Evolutionary conservation across 164 flowering plant genomes (phyloP).

Genomic region (Hamamelis virginiana): DNA sequence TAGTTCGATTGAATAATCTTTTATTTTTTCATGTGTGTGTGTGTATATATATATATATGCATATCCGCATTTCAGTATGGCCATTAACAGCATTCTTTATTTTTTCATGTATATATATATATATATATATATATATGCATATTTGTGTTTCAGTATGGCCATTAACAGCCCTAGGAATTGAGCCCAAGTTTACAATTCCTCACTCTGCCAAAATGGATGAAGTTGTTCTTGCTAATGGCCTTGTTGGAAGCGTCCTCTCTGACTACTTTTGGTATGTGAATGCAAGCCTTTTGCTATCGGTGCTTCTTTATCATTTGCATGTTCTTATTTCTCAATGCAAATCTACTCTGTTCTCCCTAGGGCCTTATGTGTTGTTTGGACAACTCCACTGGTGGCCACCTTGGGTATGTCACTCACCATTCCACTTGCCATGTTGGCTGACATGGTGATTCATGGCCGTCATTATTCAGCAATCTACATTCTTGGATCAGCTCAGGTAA

Average conservation of each 20-base stretch:
- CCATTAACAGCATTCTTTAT: slow-evolving; percentile 51
- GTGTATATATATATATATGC: too few relatives aligned
- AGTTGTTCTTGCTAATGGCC: slow-evolving; percentile 87
- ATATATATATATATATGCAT: too few relatives aligned
- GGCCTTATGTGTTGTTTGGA: slow-evolving; percentile 95
- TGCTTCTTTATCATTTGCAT: not conserved
- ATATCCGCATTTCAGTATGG: slow-evolving; percentile 57
- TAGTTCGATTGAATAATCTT: not conserved
- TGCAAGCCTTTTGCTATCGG: not conserved
- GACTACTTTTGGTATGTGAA: slow-evolving; percentile 87
- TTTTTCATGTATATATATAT: not conserved
- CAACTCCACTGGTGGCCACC: slow-evolving; percentile 87
- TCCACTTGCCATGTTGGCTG: slow-evolving; percentile 92
- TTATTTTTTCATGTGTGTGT: not conserved
- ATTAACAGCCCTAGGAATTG: slow-evolving; percentile 90
- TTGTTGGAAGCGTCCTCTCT: slow-evolving; percentile 94
- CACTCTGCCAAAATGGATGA: slow-evolving; percentile 84
- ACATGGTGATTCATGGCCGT: slow-evolving; percentile 87
- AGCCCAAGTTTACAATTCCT: slow-evolving; percentile 89
- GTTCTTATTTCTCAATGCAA: slow-evolving; percentile 7
- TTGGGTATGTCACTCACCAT: slow-evolving; percentile 93
- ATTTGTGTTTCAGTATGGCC: slow-evolving; percentile 73
- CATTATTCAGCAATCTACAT: slow-evolving; percentile 86
- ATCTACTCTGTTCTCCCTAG: slow-evolving; percentile 27
- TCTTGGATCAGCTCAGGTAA: slow-evolving; percentile 83